Base-by-base conservation (phyloP, 108 stramenopile species). In the Phaeodactylum tricornutum region DNA sequence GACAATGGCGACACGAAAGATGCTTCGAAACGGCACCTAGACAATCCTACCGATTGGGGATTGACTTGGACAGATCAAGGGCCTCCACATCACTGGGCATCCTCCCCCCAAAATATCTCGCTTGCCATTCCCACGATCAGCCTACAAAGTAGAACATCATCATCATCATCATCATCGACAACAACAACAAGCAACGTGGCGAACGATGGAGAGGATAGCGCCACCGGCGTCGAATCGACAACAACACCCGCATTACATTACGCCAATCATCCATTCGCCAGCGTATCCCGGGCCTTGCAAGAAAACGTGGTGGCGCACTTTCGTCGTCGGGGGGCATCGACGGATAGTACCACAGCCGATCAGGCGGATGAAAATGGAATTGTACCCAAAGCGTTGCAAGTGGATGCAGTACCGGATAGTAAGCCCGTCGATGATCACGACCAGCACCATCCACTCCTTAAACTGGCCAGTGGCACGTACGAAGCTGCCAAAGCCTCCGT, bases 201-300 rank as follows among this genome's bases (percentile, higher is more conserved):
- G n/a, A n/a, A n/a, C n/a, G n/a, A n/a, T n/a, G n/a, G n/a, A n/a
- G n/a, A n/a, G n/a, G 28, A 45, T 35, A 46, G 1, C 37, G 16
- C 11, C 27, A 53, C 23, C 12, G 41, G 38, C 41, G 33, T 11
- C 9, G 33, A 34, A 34, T 15, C 24, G 24, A 47, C 24, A 9
- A 47, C 19, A 9, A 47, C 19, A 7, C 7, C 46, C 9, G 9
- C 6, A 7, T 28, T 47, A 9, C 54, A 71, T 26, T 53, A 57
- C 38, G 42, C 70, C n/a, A 50, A 27, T 27, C 64, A 70, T 28
- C 49, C 55, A 1, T 77, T 77, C 49, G 41, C 55, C 7, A 62
- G 43, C 53, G 72, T 78, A 23, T 53, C 71, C 4, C 39, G 61
- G 47, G 72, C 54, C 0, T 48, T 78, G 15, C 72, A 78, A 39